These are phyloP conservation scores for Clarkia xantiana DNA, from an alignment of 345 rosid genomes.

Conservation along the genomic window DNA sequence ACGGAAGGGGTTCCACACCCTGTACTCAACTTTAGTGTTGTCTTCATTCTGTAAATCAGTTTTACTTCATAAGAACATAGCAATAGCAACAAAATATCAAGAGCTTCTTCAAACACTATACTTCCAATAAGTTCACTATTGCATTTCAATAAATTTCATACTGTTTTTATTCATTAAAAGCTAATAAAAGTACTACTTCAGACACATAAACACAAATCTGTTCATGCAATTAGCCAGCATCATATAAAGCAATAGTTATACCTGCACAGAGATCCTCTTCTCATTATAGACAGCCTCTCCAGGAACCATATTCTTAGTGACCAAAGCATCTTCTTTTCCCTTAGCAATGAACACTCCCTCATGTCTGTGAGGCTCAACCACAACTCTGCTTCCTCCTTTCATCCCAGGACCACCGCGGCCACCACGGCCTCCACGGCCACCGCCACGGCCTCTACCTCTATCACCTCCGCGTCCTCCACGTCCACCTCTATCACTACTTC, in stretches of 20 bases:
- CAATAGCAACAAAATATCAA: background rate
- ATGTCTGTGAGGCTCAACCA: conserved; percentile 85
- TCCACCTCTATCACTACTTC: conserved; percentile 20
- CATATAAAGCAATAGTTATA: conserved; percentile 1
- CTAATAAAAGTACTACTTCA: too few species aligned
- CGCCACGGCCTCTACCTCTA: conserved; percentile 22
- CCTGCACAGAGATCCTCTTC: conserved; percentile 87
- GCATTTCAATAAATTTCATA: too few species aligned
- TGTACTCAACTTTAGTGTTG: conserved; percentile 82
- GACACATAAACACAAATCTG: background rate
- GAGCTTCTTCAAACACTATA: too few species aligned
- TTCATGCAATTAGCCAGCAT: background rate
- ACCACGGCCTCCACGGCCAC: conserved; percentile 20
- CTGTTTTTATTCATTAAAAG: too few species aligned
- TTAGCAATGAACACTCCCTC: conserved; percentile 79
- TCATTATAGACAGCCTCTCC: conserved; percentile 93
- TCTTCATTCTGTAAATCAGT: conserved; percentile 38
- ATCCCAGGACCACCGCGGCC: conserved; percentile 51
- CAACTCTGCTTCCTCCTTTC: conserved; percentile 81
- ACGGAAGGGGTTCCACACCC: conserved; percentile 97
- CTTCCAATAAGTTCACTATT: too few species aligned
- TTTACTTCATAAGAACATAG: background rate
- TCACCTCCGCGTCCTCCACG: conserved; percentile 26
- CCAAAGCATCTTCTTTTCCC: conserved; percentile 95
- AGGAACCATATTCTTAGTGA: conserved; percentile 85